Base-by-base conservation (phyloP, 352 stramenopile genomes). In the Phytopythium chamaehyphon region DNA sequence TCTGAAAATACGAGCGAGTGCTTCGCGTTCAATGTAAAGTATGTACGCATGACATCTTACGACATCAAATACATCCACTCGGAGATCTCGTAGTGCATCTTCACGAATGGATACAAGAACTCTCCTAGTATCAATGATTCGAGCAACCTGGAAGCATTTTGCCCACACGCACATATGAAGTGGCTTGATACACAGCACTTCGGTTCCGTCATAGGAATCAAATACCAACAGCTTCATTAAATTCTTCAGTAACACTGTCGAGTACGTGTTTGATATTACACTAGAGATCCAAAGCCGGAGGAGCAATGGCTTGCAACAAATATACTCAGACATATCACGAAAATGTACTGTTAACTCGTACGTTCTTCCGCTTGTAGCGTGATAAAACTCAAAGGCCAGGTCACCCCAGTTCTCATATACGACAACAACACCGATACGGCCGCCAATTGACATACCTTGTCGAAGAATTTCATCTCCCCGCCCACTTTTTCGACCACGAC, bases 401-500 rank as follows among this genome's bases (percentile, higher is more conserved):
- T 93, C 80, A 24, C 83, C 83, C 77, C 80, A 93, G 47, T 93
- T 93, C 58, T 93, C 83, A 45, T 75, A 83, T 2, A 90, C 67
- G 6, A 79, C 61, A 1, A 79, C 70, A 26, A 80, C 54, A 38
- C 77, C 85, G 16, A 88, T 47, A 36, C 55, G 64, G 0, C 77
- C 70, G 43, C 83, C 54, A 4, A 93, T 64, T 10, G 47, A 61
- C 0, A 51, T 42, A 2, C 58, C 69, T 61, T 93, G 79, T 5
- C 83, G 83, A 10, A 87, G 61, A 0, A 93, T 62, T 26, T 90
- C 77, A 35, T 93, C 83, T 22, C 83, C 83, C 36, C 73, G 65
- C 1, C 83, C 83, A 31, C 76, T 79, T 33, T 90, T 90, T 0
- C 79, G 66, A 33, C 79, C 80, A 12, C 39, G 40, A 42, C 61